Percentiles rank a stretch among this genome's conserved stretches.
Conservation (phyloP, 371 early-diverging fungal genomes). For the Globomyces sp. region DNA sequence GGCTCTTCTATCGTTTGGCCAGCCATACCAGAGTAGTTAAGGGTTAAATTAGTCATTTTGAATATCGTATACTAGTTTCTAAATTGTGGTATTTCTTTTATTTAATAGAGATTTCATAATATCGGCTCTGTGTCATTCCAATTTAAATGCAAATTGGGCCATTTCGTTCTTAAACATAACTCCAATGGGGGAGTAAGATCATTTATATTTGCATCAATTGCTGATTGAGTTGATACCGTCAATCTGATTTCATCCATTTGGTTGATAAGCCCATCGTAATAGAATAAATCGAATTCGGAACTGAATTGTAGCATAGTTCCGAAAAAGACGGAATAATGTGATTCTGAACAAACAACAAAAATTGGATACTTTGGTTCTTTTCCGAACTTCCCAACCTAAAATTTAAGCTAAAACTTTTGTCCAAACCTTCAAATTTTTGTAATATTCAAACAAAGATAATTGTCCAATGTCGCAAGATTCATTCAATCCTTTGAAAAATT, state of each 20-base stretch:
- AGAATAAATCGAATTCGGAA: slow-evolving; percentile 33
- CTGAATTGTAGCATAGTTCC: background rate
- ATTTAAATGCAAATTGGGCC: slow-evolving; percentile 33
- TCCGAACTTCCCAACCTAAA: slow-evolving; percentile 36
- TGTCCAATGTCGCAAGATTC: slow-evolving; percentile 35
- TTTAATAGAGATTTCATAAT: slow-evolving; percentile 25
- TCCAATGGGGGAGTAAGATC: slow-evolving; percentile 44
- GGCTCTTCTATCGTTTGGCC: too few species aligned
- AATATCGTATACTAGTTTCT: too few species aligned
- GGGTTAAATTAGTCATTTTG: too few species aligned
- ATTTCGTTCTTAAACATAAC: slow-evolving; percentile 40
- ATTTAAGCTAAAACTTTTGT: background rate
- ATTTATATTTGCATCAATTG: background rate
- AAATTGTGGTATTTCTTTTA: too few species aligned
- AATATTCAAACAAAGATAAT: slow-evolving; percentile 48
- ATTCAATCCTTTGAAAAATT: slow-evolving; percentile 40
- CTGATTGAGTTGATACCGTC: slow-evolving; percentile 21
- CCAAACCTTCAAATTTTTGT: slow-evolving; percentile 38
- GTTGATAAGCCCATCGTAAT: slow-evolving; percentile 48
- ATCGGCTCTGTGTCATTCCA: slow-evolving; percentile 50
- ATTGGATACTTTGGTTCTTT: slow-evolving; percentile 45
- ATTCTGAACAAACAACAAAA: slow-evolving; percentile 49
- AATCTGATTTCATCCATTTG: slow-evolving; percentile 41
- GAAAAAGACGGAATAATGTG: slow-evolving; percentile 48
- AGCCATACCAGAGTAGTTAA: too few species aligned